Evolutionary conservation across 2,329 filamentous ascomycete species (phyloP).

Genomic region (Pleurostoma richardsiae): DNA sequence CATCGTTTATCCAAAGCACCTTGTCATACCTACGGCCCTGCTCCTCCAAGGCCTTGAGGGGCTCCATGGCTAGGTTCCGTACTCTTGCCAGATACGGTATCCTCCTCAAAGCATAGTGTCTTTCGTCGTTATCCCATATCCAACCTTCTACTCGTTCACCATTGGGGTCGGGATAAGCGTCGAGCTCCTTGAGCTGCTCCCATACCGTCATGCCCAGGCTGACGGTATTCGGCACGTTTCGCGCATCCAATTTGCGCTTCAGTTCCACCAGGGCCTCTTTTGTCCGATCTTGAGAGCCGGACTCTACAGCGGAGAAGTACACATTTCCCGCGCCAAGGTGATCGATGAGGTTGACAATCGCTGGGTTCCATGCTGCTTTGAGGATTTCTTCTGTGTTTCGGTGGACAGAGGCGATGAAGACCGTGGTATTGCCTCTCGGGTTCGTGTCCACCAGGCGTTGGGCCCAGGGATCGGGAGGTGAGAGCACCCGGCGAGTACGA

Average conservation of each 20-base stretch:
- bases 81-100: slow-evolving; percentile 64
- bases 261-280: slow-evolving; percentile 57
- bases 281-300: slow-evolving; percentile 62
- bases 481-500: too few relatives aligned
- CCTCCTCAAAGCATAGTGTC: slow-evolving; percentile 51
- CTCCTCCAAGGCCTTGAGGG: slow-evolving; percentile 43
- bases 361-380: slow-evolving; percentile 53
- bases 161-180: slow-evolving; percentile 25
- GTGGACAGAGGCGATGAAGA: slow-evolving; percentile 64
- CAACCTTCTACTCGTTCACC: slow-evolving; percentile 46
- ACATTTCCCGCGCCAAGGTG: slow-evolving; percentile 57
- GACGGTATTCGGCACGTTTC: slow-evolving; percentile 49
- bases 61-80: slow-evolving; percentile 58
- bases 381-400: slow-evolving; percentile 62
- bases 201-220: slow-evolving; percentile 47
- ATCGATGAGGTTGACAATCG: slow-evolving; percentile 49
- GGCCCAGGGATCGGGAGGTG: too few relatives aligned
- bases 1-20: slow-evolving; percentile 56
- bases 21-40: slow-evolving; percentile 49
- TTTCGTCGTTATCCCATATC: slow-evolving; percentile 48
- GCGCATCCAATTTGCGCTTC: slow-evolving; percentile 42
- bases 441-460: too few relatives aligned
- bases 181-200: slow-evolving; percentile 52
- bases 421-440: slow-evolving; percentile 20
- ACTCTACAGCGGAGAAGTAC: slow-evolving; percentile 62